phyloP scores from a whole-genome alignment of 1,139 yeast genomes.

The Yamadazyma sp. region DNA sequence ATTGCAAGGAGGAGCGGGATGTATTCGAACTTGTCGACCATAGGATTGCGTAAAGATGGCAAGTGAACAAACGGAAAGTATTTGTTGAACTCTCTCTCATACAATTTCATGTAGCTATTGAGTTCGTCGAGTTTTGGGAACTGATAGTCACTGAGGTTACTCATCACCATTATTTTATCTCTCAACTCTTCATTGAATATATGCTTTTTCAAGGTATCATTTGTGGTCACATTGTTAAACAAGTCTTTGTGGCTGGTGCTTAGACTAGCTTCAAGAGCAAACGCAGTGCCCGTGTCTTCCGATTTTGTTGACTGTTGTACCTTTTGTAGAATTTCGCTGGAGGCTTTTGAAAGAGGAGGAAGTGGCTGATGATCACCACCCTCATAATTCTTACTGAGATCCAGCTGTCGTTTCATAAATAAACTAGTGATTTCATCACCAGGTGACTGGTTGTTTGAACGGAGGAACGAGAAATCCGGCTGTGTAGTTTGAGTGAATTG shows the following conservation, averaged over 20 bases:
- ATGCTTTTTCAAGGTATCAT: neutral
- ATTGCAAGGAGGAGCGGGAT: slow-evolving; percentile 78
- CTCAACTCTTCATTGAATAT: slow-evolving; percentile 48
- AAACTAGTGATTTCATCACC: slow-evolving; percentile 44
- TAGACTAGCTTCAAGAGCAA: slow-evolving; percentile 1
- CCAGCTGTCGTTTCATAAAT: slow-evolving; percentile 62
- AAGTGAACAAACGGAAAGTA: slow-evolving; percentile 85
- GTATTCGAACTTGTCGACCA: slow-evolving; percentile 57
- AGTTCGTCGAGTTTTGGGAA: slow-evolving; percentile 76
- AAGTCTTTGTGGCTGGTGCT: neutral
- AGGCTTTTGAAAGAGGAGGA: neutral
- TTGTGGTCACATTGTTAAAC: neutral
- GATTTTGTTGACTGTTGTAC: neutral
- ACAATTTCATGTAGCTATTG: slow-evolving; percentile 69
- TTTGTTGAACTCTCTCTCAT: slow-evolving; percentile 71
- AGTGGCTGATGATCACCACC: neutral
- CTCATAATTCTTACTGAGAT: slow-evolving; percentile 44
- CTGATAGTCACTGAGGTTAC: slow-evolving; percentile 51
- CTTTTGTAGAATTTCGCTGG: neutral
- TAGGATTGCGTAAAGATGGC: slow-evolving; percentile 58
- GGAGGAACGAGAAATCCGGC: neutral
- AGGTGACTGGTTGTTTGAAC: neutral
- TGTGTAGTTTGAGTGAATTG: neutral
- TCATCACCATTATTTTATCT: slow-evolving; percentile 49
- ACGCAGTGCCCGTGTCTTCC: neutral